Evolutionary conservation across 441 rosid species (phyloP), one percentile per base, ranked within the genome.

Genomic region (Croton laevigatus): DNA sequence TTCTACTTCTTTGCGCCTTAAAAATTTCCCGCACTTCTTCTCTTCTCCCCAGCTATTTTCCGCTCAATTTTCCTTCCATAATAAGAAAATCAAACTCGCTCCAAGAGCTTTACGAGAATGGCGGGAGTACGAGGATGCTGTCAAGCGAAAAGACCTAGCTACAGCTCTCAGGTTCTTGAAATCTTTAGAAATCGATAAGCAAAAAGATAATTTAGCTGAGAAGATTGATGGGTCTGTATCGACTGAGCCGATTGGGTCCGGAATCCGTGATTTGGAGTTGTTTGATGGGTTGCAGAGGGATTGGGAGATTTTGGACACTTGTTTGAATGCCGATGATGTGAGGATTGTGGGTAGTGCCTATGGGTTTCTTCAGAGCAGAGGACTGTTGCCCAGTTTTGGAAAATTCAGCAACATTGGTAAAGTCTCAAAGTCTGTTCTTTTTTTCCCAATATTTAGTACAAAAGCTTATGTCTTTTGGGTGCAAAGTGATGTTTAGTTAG

Each of bases 271-370:
- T 49, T 73, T 85, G 82, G 81, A 78, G 40, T 46, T 51, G 44
- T 72, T 76, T 57, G 76, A 71, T 51, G 80, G 79, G 68, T 69
- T 45, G 27, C 81, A 78, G 71, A 79, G 91, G 82, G 91, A 91
- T 67, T 94, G 96, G 98, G 87, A 87, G 78, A 91, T 94, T 8
- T 52, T 94, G 76, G 98, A 91, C 72, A 80, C 98, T 45, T 94
- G 97, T 68, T 80, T 91, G 84, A 91, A 88, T 74, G 97, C 98
- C 9, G 96, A 91, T 75, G 92, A 94, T 76, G 86, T 94, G 95
- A 88, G 83, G 71, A 96, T 94, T 62, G 98, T 88, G 12, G 87
- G 83, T 51, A 81, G 74, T 76, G 91, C 98, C 20, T 93, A 88
- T 45, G 80, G 72, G 17, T 85, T 86, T 73, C 93, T 93, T 59